Evolutionary conservation across 768 basidiomycete species (phyloP).

Genomic region (Pulveroboletus sp.): DNA sequence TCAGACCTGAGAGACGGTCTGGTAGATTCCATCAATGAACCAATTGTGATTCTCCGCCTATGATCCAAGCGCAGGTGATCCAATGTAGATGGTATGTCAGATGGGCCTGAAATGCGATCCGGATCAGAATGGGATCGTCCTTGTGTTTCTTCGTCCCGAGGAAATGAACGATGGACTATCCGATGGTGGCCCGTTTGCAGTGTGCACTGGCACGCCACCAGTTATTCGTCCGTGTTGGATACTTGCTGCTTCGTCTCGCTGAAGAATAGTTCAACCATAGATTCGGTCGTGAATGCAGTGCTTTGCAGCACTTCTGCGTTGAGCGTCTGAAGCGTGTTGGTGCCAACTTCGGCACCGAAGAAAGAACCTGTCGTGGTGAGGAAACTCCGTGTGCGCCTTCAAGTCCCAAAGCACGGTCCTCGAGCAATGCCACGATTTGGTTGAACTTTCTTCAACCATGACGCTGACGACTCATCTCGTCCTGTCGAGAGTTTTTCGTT

Average conservation of each 20-base stretch:
- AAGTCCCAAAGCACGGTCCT: constrained; percentile 42
- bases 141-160: constrained; percentile 26
- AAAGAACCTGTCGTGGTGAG: constrained; percentile 38
- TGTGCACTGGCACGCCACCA: too few relatives aligned
- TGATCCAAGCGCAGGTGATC: constrained; percentile 28
- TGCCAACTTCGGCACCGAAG: constrained; percentile 1
- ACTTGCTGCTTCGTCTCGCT: constrained; percentile 13
- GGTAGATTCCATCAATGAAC: constrained; percentile 31
- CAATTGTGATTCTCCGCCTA: constrained; percentile 24
- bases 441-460: constrained; percentile 28
- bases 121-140: constrained; percentile 35
- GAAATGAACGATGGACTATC: constrained; percentile 24
- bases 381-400: constrained; percentile 45
- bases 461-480: constrained; percentile 26
- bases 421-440: constrained; percentile 32
- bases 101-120: constrained; percentile 35
- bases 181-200: constrained; percentile 21
- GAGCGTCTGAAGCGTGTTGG: constrained; percentile 37
- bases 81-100: constrained; percentile 26
- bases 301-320: constrained; percentile 47
- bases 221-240: constrained; percentile 20
- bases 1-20: too few relatives aligned
- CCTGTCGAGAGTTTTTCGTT: constrained; percentile 17
- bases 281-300: constrained; percentile 45
- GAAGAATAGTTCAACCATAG: constrained; percentile 41